Conservation (phyloP, 2,329 filamentous ascomycete species). For the Ascomycota sp. region DNA sequence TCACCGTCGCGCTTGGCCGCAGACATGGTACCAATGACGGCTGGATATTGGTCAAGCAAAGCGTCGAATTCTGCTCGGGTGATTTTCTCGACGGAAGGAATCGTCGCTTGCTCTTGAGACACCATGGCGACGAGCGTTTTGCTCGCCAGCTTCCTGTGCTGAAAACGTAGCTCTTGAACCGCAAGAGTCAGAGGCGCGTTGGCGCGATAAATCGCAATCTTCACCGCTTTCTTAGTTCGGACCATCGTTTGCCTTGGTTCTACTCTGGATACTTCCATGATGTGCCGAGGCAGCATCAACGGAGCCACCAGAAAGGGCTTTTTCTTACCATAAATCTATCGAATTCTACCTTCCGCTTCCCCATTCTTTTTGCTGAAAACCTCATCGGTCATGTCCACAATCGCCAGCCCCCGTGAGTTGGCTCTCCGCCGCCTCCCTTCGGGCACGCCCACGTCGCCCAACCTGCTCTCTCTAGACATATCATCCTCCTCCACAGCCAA, state of each 20-base stretch:
- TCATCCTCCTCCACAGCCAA: slow-evolving; percentile 41
- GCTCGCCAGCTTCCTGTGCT: too few species aligned
- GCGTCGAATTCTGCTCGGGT: slow-evolving; percentile 13
- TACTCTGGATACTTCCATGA: too few species aligned
- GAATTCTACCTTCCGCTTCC: background rate
- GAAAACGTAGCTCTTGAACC: too few species aligned
- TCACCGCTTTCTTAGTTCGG: too few species aligned
- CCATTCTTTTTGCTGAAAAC: too few species aligned
- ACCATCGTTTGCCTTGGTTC: too few species aligned
- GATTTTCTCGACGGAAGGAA: slow-evolving; percentile 6
- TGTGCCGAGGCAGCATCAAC: too few species aligned
- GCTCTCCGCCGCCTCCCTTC: slow-evolving; percentile 38
- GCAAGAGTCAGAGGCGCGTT: too few species aligned
- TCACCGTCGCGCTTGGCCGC: too few species aligned
- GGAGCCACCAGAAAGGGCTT: too few species aligned
- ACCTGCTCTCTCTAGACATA: slow-evolving; percentile 39
- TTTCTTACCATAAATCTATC: background rate
- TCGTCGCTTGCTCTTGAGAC: background rate
- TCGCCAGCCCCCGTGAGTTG: slow-evolving; percentile 40
- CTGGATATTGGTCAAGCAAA: slow-evolving; percentile 17
- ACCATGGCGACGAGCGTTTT: background rate
- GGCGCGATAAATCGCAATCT: too few species aligned
- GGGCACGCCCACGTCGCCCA: slow-evolving; percentile 44
- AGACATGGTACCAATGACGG: slow-evolving; percentile 22
- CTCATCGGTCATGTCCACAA: slow-evolving; percentile 52